A percentile compares a stretch with the other conserved stretches of the same genome.
Evolutionary conservation across 495 filamentous ascomycete genomes (phyloP).

Genomic region (Aspergillus avenaceus): DNA sequence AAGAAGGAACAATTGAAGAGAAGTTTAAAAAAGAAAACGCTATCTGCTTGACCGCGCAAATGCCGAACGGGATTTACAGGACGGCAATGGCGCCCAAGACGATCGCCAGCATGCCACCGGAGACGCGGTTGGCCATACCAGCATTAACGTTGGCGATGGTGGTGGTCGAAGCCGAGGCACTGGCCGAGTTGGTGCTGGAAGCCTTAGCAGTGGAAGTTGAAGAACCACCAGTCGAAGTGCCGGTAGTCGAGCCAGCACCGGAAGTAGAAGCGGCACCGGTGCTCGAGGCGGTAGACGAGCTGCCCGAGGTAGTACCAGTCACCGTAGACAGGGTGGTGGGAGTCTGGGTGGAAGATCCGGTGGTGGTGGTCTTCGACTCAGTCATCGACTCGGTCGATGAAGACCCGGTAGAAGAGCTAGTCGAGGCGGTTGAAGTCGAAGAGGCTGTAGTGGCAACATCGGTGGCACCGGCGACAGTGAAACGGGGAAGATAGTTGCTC

Average conservation of each 20-base stretch:
- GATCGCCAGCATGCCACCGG: conserved; percentile 34
- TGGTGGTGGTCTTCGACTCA: conserved; percentile 1
- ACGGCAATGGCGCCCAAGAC: conserved; percentile 30
- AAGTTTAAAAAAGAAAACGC: background rate
- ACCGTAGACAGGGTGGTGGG: conserved; percentile 13
- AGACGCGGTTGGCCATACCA: conserved; percentile 33
- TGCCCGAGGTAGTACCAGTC: conserved; percentile 14
- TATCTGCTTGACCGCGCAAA: conserved; percentile 4
- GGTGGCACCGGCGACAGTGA: conserved; percentile 49
- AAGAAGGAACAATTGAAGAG: conserved; percentile 7
- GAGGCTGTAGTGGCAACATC: conserved; percentile 34
- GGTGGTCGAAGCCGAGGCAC: conserved; percentile 5
- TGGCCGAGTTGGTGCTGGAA: conserved; percentile 7
- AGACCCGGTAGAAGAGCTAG: conserved; percentile 55
- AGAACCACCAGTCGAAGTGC: conserved; percentile 4
- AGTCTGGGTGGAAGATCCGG: no score
- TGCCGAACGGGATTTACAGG: conserved; percentile 20
- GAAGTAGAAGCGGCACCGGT: conserved; percentile 13
- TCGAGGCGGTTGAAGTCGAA: conserved; percentile 12
- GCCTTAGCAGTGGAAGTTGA: conserved; percentile 15
- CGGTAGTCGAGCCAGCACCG: conserved; percentile 5
- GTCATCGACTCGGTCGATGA: conserved; percentile 42
- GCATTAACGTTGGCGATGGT: conserved; percentile 22
- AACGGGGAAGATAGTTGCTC: conserved; percentile 58
- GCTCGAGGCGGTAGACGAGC: conserved; percentile 2